A percentile compares a stretch with the other conserved stretches of the same genome.
Conservation (phyloP, 352 stramenopile species). For the Phytophthora meadii region DNA sequence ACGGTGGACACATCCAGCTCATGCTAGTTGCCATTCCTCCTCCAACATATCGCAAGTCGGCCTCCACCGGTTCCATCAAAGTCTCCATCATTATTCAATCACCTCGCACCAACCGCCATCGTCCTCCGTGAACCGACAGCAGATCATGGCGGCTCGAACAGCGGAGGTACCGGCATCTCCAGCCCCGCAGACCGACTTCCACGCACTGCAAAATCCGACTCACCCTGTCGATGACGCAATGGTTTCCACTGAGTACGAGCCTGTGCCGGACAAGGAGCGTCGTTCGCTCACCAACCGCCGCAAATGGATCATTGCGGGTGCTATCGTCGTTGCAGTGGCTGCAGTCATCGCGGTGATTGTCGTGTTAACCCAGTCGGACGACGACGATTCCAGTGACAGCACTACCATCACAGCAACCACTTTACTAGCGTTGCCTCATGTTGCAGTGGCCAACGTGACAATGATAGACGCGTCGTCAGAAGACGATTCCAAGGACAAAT, state of each 20-base stretch:
- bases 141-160: conserved; percentile 12
- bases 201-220: conserved; percentile 7
- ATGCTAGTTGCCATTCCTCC: conserved; percentile 16
- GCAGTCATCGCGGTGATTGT: conserved; percentile 27
- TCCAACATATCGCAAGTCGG: conserved; percentile 23
- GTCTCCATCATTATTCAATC: conserved; percentile 13
- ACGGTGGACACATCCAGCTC: conserved; percentile 1
- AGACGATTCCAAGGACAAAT: conserved; percentile 32
- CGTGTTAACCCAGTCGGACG: conserved; percentile 21
- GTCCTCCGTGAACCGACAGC: background rate
- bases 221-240: conserved; percentile 10
- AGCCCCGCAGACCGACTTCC: conserved; percentile 20
- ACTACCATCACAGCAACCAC: conserved; percentile 2
- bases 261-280: conserved; percentile 13
- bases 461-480: conserved; percentile 23
- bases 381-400: conserved; percentile 8
- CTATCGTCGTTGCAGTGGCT: conserved; percentile 17
- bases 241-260: conserved; percentile 13
- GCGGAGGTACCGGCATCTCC: conserved; percentile 12
- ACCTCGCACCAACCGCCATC: background rate
- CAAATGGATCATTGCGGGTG: conserved; percentile 23
- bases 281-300: conserved; percentile 20
- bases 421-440: conserved; percentile 20
- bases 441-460: conserved; percentile 33
- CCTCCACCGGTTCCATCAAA: background rate